Evolutionary conservation across 1,284 basidiomycete species (phyloP).

Genomic region (Bondarzewia mesenterica): DNA sequence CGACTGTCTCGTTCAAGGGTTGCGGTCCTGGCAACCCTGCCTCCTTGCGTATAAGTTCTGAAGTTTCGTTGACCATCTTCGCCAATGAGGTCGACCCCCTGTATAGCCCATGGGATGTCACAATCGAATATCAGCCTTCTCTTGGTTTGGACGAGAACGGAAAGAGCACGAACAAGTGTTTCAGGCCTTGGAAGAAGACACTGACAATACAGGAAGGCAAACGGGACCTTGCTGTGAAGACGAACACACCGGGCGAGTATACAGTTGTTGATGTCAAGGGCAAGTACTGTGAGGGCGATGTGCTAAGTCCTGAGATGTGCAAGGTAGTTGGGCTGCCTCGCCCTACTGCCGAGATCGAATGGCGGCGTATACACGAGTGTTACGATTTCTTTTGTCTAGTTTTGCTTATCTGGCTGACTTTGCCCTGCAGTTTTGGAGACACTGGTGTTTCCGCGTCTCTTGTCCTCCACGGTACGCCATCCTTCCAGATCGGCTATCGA

Average conservation of each 20-base stretch:
- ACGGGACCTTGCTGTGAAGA: conserved; percentile 43
- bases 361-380: conserved; percentile 91
- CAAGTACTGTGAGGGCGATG: conserved; percentile 70
- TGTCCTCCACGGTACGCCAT: conserved; percentile 83
- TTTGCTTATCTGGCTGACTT: neutral
- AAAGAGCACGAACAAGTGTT: conserved; percentile 28
- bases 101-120: conserved; percentile 64
- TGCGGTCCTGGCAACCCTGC: conserved; percentile 71
- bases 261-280: conserved; percentile 68
- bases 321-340: conserved; percentile 66
- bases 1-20: conserved; percentile 64
- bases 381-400: conserved; percentile 23
- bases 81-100: conserved; percentile 43
- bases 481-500: conserved; percentile 79
- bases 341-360: conserved; percentile 79
- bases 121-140: conserved; percentile 51
- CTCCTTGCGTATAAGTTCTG: conserved; percentile 66
- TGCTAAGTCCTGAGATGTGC: conserved; percentile 76
- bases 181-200: conserved; percentile 55
- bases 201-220: conserved; percentile 40
- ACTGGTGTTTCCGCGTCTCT: conserved; percentile 87
- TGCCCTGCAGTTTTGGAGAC: conserved; percentile 73
- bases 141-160: conserved; percentile 23
- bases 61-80: conserved; percentile 44
- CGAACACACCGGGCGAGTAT: conserved; percentile 74